Conservation (phyloP, 1,284 basidiomycete genomes). For the Cutaneotrichosporon cyanovorans region DNA sequence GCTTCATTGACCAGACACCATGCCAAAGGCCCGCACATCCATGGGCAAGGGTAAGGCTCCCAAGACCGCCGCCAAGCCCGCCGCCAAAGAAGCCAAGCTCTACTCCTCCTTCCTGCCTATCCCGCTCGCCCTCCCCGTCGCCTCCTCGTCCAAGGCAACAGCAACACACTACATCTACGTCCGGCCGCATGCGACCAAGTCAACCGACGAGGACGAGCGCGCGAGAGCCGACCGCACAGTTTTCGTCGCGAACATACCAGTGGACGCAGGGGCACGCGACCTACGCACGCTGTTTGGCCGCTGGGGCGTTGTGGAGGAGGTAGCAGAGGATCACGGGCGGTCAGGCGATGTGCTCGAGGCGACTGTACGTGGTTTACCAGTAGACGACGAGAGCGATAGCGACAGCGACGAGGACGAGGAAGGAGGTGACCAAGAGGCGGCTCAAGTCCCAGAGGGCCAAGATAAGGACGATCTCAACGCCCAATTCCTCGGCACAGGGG, state of each 20-base stretch:
- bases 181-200: constrained; percentile 23
- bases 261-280: constrained; percentile 72
- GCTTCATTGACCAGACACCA: not conserved
- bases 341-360: constrained; percentile 31
- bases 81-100: constrained; percentile 8
- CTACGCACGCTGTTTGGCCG: constrained; percentile 63
- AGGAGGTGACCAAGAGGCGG: constrained; percentile 46
- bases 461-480: constrained; percentile 42
- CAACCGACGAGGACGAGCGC: constrained; percentile 20
- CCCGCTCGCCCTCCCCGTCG: constrained; percentile 24
- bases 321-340: constrained; percentile 48
- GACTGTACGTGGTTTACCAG: constrained; percentile 25
- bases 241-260: constrained; percentile 77
- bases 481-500: constrained; percentile 50
- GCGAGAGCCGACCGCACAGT: constrained; percentile 54
- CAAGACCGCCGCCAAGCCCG: not conserved
- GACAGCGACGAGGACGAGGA: constrained; percentile 30
- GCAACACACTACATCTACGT: constrained; percentile 39
- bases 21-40: constrained; percentile 1
- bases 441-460: constrained; percentile 25
- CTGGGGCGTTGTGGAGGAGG: constrained; percentile 66
- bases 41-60: not conserved
- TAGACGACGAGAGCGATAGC: constrained; percentile 21
- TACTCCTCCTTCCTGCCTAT: constrained; percentile 35
- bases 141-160: constrained; percentile 14